phyloP scores from a whole-genome alignment of 192 early-diverging fungal species.

The Diversispora epigaea region DNA sequence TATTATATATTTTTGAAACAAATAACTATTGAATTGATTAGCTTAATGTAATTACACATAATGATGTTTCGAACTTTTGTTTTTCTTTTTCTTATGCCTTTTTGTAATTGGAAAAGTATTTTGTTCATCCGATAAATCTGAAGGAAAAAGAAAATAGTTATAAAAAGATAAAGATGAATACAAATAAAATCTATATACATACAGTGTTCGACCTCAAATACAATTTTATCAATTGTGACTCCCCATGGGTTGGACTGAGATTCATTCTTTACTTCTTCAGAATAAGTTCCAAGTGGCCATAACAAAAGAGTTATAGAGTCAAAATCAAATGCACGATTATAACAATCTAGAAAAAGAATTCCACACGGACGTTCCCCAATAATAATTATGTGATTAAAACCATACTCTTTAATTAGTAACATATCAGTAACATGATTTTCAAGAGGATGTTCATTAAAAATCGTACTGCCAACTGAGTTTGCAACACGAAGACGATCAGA shows the following conservation, averaged over 20 bases:
- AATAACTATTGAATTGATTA: too few species aligned
- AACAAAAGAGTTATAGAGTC: neutral
- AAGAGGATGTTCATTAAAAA: neutral
- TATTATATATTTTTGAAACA: too few species aligned
- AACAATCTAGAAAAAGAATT: slow-evolving; percentile 7
- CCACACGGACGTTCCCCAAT: neutral
- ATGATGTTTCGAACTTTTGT: too few species aligned
- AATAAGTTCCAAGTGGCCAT: neutral
- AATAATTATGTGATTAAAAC: slow-evolving; percentile 1
- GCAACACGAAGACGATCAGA: neutral
- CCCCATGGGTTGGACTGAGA: neutral
- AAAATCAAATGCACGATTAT: neutral
- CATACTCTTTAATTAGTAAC: slow-evolving; percentile 3
- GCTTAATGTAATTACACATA: too few species aligned
- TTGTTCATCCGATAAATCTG: too few species aligned
- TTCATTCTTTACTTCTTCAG: neutral
- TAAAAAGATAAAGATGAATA: too few species aligned
- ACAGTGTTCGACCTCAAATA: too few species aligned
- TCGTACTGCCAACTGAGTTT: neutral
- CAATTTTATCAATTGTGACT: too few species aligned
- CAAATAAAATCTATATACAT: too few species aligned
- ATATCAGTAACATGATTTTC: neutral
- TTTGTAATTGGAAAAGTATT: too few species aligned
- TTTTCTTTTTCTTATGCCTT: too few species aligned
- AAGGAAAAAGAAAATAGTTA: too few species aligned